Conservation (phyloP, 441 rosid species). For the Mallotus repandus region DNA sequence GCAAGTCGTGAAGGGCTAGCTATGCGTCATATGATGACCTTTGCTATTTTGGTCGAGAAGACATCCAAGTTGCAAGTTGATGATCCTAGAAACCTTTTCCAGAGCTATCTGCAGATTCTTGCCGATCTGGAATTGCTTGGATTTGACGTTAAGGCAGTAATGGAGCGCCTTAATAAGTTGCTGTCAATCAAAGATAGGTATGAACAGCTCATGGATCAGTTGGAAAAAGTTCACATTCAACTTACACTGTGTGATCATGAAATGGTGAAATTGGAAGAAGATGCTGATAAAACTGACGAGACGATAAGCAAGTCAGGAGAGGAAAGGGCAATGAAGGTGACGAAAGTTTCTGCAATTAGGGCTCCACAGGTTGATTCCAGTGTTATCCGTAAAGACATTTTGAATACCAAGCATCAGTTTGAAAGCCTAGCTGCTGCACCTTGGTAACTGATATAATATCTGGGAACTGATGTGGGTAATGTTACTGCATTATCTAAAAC, state of each 20-base stretch:
- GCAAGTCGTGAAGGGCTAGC: constrained; percentile 18
- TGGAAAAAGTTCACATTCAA: not conserved
- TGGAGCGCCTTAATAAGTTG: not conserved
- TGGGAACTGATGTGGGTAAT: not conserved
- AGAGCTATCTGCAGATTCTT: constrained; percentile 9
- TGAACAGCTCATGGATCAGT: constrained; percentile 8
- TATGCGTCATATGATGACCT: constrained; percentile 18
- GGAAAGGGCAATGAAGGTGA: not conserved
- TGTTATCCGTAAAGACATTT: not conserved
- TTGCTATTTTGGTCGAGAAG: constrained; percentile 16
- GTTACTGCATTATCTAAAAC: too few relatives aligned
- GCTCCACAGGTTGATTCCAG: not conserved
- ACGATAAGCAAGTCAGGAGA: not conserved
- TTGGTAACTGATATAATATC: constrained; percentile 4
- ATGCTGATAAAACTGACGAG: not conserved
- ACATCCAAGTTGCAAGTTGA: constrained; percentile 11
- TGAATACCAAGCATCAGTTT: not conserved
- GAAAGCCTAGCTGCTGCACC: constrained; percentile 10
- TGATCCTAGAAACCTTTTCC: not conserved
- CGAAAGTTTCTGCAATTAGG: not conserved
- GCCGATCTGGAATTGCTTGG: constrained; percentile 12
- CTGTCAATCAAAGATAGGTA: not conserved
- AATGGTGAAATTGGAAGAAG: not conserved
- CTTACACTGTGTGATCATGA: not conserved
- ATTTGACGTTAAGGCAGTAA: constrained; percentile 15